These are phyloP conservation scores for Cryptococcus sp. DNA, from an alignment of 1,284 basidiomycete genomes.

Conservation along the genomic window DNA sequence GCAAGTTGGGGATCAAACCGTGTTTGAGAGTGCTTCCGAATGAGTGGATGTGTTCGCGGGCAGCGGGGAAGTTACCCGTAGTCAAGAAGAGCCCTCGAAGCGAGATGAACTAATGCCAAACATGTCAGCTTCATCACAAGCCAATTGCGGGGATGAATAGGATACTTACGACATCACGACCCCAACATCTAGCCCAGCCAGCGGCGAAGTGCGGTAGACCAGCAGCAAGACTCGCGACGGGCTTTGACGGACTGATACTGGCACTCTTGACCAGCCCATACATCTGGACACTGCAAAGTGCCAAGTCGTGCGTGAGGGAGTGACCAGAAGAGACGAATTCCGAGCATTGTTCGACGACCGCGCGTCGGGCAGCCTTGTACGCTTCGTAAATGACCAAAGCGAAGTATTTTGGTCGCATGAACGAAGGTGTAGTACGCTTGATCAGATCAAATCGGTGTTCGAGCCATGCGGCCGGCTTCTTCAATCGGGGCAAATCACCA, in stretches of 20 bases:
- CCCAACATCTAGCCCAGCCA: constrained; percentile 94
- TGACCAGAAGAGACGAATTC: constrained; percentile 81
- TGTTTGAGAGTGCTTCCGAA: constrained; percentile 79
- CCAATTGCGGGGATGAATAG: neutral
- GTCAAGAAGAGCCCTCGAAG: constrained; percentile 87
- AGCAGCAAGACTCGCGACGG: constrained; percentile 82
- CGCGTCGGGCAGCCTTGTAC: constrained; percentile 80
- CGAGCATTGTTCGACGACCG: constrained; percentile 79
- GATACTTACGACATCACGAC: constrained; percentile 71
- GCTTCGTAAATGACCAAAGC: constrained; percentile 83
- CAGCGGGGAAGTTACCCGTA: constrained; percentile 83
- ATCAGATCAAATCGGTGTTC: constrained; percentile 78
- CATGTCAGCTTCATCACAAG: neutral
- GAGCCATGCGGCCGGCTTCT: constrained; percentile 74
- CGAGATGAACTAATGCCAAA: constrained; percentile 68
- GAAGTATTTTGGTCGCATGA: constrained; percentile 91
- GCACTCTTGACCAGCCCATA: constrained; percentile 84
- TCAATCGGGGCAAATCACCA: constrained; percentile 66
- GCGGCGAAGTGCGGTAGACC: constrained; percentile 89
- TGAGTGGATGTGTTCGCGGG: constrained; percentile 82
- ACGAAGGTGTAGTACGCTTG: constrained; percentile 71
- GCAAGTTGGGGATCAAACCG: constrained; percentile 86
- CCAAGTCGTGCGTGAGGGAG: constrained; percentile 84
- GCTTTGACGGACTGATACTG: constrained; percentile 66
- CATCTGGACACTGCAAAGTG: constrained; percentile 86